phyloP scores from a whole-genome alignment of 495 filamentous ascomycete genomes.

The Gamarada debralockiae region DNA sequence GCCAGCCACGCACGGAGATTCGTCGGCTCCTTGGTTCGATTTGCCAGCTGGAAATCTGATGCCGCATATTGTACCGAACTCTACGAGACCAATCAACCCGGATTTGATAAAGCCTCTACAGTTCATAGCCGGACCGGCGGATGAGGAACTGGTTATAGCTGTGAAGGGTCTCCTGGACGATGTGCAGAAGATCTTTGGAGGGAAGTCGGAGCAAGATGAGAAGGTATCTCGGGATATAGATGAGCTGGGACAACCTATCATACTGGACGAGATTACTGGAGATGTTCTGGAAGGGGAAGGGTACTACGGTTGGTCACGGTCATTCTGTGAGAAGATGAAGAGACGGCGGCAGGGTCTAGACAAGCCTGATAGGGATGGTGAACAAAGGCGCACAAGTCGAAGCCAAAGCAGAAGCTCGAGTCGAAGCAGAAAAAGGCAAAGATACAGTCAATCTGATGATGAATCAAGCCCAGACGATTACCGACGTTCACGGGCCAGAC shows the following conservation, averaged over 20 bases:
- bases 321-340: conserved; percentile 81
- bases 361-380: background rate
- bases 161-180: conserved; percentile 67
- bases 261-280: conserved; percentile 56
- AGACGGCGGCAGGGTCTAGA: conserved; percentile 40
- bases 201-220: conserved; percentile 32
- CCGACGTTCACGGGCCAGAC: conserved; percentile 11
- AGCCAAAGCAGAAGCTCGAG: conserved; percentile 45
- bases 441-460: conserved; percentile 16
- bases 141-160: conserved; percentile 56
- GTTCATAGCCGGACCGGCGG: conserved; percentile 67
- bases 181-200: conserved; percentile 58
- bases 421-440: conserved; percentile 15
- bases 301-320: conserved; percentile 83
- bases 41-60: conserved; percentile 81
- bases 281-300: conserved; percentile 60
- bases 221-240: conserved; percentile 52
- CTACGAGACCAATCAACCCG: conserved; percentile 65
- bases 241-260: conserved; percentile 65
- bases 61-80: conserved; percentile 73
- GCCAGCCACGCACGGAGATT: conserved; percentile 75
- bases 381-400: conserved; percentile 34
- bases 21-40: conserved; percentile 73
- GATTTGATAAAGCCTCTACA: conserved; percentile 70
- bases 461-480: conserved; percentile 15